Evolutionary conservation across 768 basidiomycete species (phyloP), one percentile per base, ranked within the genome.

Genomic region (Kondoa malvinella): DNA sequence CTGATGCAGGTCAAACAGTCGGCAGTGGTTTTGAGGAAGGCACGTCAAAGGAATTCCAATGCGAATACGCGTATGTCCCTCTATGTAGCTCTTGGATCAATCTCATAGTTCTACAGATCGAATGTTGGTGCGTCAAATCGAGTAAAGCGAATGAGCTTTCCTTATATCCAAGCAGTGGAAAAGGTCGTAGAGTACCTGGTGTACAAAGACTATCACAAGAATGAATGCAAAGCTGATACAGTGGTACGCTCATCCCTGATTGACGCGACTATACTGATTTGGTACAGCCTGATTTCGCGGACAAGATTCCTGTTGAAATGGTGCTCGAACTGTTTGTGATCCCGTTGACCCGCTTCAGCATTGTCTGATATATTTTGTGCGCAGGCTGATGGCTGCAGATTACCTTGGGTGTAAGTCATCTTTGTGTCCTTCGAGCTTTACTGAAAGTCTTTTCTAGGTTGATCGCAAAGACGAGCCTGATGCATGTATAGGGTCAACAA

Each of bases 161-260:
- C 40, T 50, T 21, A 50, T 50, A 50, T 50, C 40, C 40, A 50
- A 50, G 21, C 61, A 63, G 61, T 63, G 8, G 61, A 63, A 29
- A 63, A 63, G 30, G 61, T 63, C 12, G 30, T 32, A 3, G 61
- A 63, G n/a, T 63, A 63, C 61, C n/a, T 63, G 61, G 30, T 32
- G 3, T 63, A 63, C 30, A 63, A 63, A 33, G 26, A 63, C 14
- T 32, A 3, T 4, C 33, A 63, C 61, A 30, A 31, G 32, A 33
- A 63, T n/a, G 15, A 16, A 50, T 50, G 40, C 21, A 50, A 50
- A 50, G 40, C 40, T 50, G 40, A 50, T 8, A 8, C 8, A 50
- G 40, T 50, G 40, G 40, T 50, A 50, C 8, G 8, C 12, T 50
- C 21, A 8, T 50, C 12, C 40, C 21, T 50, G 40, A 8, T 50